Percentiles rank a stretch among this genome's conserved stretches.
Conservation (phyloP, 1,284 basidiomycete species). For the Cutaneotrichosporon arboriforme region DNA sequence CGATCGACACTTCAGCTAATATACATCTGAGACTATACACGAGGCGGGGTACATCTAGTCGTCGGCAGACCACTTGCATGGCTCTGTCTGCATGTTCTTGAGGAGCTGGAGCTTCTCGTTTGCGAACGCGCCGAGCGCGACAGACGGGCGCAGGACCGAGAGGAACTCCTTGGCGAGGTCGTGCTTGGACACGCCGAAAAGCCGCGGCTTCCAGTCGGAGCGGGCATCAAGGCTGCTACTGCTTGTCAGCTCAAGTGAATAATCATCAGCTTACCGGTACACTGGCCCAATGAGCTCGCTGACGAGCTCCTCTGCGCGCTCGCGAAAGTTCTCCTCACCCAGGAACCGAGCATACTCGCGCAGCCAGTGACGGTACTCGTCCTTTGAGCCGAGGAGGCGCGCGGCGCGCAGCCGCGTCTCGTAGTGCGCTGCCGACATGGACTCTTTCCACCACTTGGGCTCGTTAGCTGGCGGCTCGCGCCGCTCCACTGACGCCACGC, state of each 20-base stretch:
- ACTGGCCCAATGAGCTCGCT: constrained; percentile 80
- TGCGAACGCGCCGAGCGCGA: constrained; percentile 9
- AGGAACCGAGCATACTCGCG: constrained; percentile 71
- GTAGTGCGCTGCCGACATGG: constrained; percentile 73
- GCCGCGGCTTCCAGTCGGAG: constrained; percentile 8
- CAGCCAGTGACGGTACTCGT: constrained; percentile 72
- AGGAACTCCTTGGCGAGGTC: constrained; percentile 16
- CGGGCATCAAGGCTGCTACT: constrained; percentile 1
- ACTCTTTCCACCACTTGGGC: constrained; percentile 69
- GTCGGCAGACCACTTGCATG: constrained; percentile 3
- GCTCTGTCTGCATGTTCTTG: constrained; percentile 9
- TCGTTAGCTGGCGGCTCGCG: background rate
- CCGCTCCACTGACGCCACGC: constrained; percentile 19
- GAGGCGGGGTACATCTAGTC: background rate
- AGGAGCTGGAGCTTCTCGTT: constrained; percentile 7
- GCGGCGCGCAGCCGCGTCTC: constrained; percentile 72
- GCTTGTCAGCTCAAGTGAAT: constrained; percentile 1
- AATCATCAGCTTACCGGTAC: constrained; percentile 60
- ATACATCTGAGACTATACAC: no score
- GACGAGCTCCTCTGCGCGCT: constrained; percentile 79
- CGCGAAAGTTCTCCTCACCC: constrained; percentile 76
- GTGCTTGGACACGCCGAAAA: constrained; percentile 13
- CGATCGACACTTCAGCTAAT: no score
- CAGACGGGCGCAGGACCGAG: constrained; percentile 5
- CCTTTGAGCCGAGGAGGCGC: constrained; percentile 65